These are phyloP conservation scores for Fistulinella prunicolor DNA, from an alignment of 768 basidiomycete genomes.

Conservation along the genomic window DNA sequence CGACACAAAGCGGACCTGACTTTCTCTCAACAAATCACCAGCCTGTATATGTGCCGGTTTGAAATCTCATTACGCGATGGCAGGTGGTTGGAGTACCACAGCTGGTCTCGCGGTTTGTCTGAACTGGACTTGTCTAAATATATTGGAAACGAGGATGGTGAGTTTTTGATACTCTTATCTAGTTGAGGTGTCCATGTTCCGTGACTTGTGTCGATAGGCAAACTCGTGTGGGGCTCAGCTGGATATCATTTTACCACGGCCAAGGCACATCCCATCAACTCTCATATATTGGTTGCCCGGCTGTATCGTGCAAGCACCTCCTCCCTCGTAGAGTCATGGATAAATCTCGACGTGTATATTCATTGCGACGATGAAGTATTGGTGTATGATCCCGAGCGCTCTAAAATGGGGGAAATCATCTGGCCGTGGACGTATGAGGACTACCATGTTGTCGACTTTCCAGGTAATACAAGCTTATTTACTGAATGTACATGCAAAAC, in stretches of 20 bases:
- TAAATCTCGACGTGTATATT: conserved; percentile 5
- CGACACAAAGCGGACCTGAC: too few species aligned
- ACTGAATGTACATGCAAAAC: too few species aligned
- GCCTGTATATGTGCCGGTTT: not conserved
- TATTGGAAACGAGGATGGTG: conserved; percentile 3
- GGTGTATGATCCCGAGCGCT: conserved; percentile 4
- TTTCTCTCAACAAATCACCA: not conserved
- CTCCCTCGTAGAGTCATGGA: not conserved
- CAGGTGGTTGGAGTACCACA: not conserved
- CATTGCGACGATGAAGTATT: conserved; percentile 2
- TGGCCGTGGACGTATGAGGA: not conserved
- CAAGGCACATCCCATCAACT: not conserved
- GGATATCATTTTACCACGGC: not conserved
- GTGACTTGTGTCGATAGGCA: not conserved
- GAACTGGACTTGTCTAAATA: conserved; percentile 1
- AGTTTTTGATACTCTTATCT: not conserved
- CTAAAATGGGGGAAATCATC: not conserved
- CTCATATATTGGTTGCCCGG: not conserved
- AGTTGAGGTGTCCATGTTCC: too few species aligned
- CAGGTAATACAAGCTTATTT: too few species aligned
- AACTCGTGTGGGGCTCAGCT: conserved; percentile 3
- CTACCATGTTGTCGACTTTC: too few species aligned
- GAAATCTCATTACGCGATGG: conserved; percentile 1
- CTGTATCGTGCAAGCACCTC: not conserved
- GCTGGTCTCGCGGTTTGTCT: not conserved